Conservation (phyloP, 306 rosid species). For the Carpinus fangiana region DNA sequence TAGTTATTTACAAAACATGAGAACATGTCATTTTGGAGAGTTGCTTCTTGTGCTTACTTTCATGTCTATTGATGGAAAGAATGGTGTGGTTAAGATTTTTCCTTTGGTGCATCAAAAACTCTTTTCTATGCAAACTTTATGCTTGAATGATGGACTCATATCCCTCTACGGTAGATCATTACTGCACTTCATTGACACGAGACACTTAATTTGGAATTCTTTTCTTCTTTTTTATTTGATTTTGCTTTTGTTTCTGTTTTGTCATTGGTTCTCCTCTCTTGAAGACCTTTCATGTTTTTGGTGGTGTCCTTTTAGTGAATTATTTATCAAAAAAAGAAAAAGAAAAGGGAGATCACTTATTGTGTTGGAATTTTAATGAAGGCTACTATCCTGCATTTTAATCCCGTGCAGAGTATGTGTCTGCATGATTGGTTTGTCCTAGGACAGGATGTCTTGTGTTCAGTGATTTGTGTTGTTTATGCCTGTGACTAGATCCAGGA, state of each 20-base stretch:
- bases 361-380: neutral
- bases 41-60: conserved; percentile 1
- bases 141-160: neutral
- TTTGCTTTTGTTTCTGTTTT: neutral
- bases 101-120: neutral
- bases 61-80: neutral
- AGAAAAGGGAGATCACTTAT: neutral
- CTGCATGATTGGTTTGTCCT: neutral
- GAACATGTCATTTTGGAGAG: neutral
- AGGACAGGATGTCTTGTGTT: conserved; percentile 16
- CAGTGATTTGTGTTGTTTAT: conserved; percentile 6
- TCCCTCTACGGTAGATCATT: neutral
- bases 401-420: neutral
- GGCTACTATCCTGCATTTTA: neutral
- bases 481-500: conserved; percentile 9
- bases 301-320: neutral
- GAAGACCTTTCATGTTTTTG: neutral
- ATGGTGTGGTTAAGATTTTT: neutral
- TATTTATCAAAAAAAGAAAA: neutral
- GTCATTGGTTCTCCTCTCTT: neutral
- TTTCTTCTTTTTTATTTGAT: neutral
- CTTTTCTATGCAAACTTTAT: neutral
- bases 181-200: neutral
- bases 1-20: neutral
- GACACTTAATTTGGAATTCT: neutral